These are phyloP conservation scores for Chloris gayana DNA, from an alignment of 176 grass and related monocot species.

Conservation along the genomic window DNA sequence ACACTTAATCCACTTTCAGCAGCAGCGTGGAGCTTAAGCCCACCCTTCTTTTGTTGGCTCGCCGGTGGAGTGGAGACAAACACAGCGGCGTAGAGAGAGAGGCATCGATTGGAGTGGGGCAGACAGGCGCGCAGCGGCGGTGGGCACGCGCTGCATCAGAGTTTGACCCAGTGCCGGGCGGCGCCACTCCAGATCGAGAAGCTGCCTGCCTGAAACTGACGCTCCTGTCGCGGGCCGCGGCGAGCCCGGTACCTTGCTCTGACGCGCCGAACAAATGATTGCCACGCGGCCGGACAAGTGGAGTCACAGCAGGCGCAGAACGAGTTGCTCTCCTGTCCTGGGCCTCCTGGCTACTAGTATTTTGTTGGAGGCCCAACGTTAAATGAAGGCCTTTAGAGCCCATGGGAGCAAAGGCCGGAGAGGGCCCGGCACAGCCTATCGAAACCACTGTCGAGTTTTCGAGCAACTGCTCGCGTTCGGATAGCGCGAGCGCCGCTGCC, in stretches of 20 bases:
- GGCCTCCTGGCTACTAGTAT: background rate
- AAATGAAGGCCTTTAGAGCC: background rate
- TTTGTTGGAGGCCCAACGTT: background rate
- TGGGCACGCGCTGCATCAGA: slow-evolving; percentile 14
- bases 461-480: background rate
- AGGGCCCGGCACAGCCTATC: too few relatives aligned
- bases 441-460: too few relatives aligned
- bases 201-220: background rate
- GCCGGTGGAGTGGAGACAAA: slow-evolving; percentile 1
- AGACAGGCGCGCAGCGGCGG: slow-evolving; percentile 18
- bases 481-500: slow-evolving; percentile 28
- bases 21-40: background rate
- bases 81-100: background rate
- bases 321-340: too few relatives aligned
- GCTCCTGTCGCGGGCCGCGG: background rate
- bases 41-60: background rate
- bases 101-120: background rate
- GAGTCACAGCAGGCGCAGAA: too few relatives aligned
- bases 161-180: slow-evolving; percentile 37
- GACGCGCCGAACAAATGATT: slow-evolving; percentile 26
- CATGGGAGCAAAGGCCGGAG: background rate
- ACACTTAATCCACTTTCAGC: background rate
- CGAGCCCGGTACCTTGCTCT: slow-evolving; percentile 27
- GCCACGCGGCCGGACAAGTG: too few relatives aligned
- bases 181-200: background rate